Base-by-base conservation (phyloP, 2,329 filamentous ascomycete species). In the Dactylonectria estremocensis region DNA sequence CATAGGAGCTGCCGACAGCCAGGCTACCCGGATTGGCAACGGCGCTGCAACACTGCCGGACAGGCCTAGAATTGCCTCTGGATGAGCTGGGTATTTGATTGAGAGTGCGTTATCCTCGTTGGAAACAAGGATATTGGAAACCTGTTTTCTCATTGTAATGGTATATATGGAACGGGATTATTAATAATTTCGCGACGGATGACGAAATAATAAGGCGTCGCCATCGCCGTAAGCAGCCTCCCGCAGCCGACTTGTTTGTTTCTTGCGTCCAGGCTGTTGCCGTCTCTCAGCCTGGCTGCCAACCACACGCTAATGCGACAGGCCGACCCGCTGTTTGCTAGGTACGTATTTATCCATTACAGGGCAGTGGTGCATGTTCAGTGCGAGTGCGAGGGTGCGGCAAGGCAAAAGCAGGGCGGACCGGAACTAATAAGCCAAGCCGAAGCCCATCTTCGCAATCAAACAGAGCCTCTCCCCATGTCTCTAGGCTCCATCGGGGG, bases 401-500 rank as follows among this genome's bases (percentile, higher is more conserved):
- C 7, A 7, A 28, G 7, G 24, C 7, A 7, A 28, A 28, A 28
- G 24, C 24, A 28, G 24, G 24, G 24, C 24, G 24, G 24, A 28
- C 24, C 24, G 24, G 24, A 28, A 28, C 24, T 28, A 28, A 2
- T 22, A 11, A 35, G 43, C 11, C 43, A 53, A 31, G 60, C 31
- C 60, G 49, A 55, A 40, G 52, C 60, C 43, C 49, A 55, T 18
- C 31, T 62, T 28, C 24, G 28, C n/a, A 14, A 16, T 18, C 35
- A 20, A 45, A 56, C 33, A 40, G 53, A 43, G 53, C 35, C 40
- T 48, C 40, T 48, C 35, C 55, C 55, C 28, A 20, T 40, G 40
- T 20, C 62, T 55, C 62, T 46, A 55, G 62, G 62, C 62, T 60
- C 62, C 62, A 65, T 65, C 43, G 58, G 45, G 33, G 16, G 62